These are phyloP conservation scores for Yamadazyma triangularis DNA, from an alignment of 1,139 yeast species.

Conservation along the genomic window DNA sequence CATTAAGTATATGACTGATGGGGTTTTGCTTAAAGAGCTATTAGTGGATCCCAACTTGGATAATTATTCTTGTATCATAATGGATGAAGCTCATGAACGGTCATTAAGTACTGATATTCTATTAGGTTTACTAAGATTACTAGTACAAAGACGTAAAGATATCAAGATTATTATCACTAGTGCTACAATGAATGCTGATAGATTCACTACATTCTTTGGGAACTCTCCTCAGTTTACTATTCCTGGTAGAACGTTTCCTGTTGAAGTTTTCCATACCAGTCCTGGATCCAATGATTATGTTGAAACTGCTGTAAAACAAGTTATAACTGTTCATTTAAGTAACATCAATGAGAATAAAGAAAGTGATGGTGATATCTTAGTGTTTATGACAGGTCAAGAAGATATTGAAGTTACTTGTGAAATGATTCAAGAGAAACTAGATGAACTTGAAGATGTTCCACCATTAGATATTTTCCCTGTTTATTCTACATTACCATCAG, in stretches of 20 bases:
- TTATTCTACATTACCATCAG: slow-evolving; percentile 86
- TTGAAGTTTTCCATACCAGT: slow-evolving; percentile 54
- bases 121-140: slow-evolving; percentile 67
- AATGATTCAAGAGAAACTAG: slow-evolving; percentile 55
- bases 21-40: slow-evolving; percentile 76
- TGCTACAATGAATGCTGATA: slow-evolving; percentile 88
- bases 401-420: slow-evolving; percentile 86
- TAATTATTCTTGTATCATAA: slow-evolving; percentile 76
- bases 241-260: slow-evolving; percentile 92
- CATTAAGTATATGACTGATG: slow-evolving; percentile 92
- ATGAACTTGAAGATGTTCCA: slow-evolving; percentile 51
- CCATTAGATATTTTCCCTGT: slow-evolving; percentile 75
- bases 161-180: slow-evolving; percentile 82
- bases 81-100: slow-evolving; percentile 97
- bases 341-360: slow-evolving; percentile 28
- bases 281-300: slow-evolving; percentile 63
- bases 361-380: slow-evolving; percentile 75
- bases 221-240: slow-evolving; percentile 83
- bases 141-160: slow-evolving; percentile 62
- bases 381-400: slow-evolving; percentile 97
- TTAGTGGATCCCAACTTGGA: slow-evolving; percentile 62
- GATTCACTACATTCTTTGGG: slow-evolving; percentile 77
- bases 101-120: slow-evolving; percentile 82
- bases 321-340: slow-evolving; percentile 68
- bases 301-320: slow-evolving; percentile 80